phyloP scores from a whole-genome alignment of 2,329 filamentous ascomycete species.

The Zopfia rhizophila region DNA sequence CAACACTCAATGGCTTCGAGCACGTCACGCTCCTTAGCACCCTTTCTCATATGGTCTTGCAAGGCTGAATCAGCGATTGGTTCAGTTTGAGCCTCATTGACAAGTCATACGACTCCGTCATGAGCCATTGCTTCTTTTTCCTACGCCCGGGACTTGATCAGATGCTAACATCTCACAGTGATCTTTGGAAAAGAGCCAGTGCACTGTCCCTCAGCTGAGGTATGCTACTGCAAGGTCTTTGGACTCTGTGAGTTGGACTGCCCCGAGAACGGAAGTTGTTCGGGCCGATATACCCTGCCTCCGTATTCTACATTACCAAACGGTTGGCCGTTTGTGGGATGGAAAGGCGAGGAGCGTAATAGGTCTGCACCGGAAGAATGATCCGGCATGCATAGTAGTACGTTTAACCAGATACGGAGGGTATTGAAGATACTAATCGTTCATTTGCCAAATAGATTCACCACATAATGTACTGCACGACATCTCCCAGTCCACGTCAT shows the following conservation, averaged over 20 bases:
- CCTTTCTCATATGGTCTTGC: too few species aligned
- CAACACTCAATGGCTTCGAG: too few species aligned
- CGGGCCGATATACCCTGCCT: conserved; percentile 68
- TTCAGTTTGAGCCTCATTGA: too few species aligned
- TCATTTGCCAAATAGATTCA: too few species aligned
- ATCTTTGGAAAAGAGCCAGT: conserved; percentile 55
- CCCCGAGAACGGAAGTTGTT: conserved; percentile 59
- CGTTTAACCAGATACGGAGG: too few species aligned
- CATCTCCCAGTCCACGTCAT: too few species aligned
- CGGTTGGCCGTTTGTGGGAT: conserved; percentile 70
- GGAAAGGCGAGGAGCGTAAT: conserved; percentile 54
- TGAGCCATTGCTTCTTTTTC: too few species aligned
- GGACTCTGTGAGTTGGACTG: conserved; percentile 66
- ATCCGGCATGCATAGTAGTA: conserved; percentile 5
- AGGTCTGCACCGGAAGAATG: conserved; percentile 34
- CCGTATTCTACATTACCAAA: conserved; percentile 66
- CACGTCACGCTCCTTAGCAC: too few species aligned
- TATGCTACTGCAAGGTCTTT: conserved; percentile 75
- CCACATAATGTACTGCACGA: too few species aligned
- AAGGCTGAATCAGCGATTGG: too few species aligned
- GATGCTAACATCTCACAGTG: conserved; percentile 40
- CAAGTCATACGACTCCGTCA: conserved; percentile 30
- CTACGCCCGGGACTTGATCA: conserved; percentile 15
- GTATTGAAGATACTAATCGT: too few species aligned
- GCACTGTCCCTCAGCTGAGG: conserved; percentile 68